These are phyloP conservation scores for Quercus cerris DNA, from an alignment of 306 rosid genomes.

Conservation along the genomic window DNA sequence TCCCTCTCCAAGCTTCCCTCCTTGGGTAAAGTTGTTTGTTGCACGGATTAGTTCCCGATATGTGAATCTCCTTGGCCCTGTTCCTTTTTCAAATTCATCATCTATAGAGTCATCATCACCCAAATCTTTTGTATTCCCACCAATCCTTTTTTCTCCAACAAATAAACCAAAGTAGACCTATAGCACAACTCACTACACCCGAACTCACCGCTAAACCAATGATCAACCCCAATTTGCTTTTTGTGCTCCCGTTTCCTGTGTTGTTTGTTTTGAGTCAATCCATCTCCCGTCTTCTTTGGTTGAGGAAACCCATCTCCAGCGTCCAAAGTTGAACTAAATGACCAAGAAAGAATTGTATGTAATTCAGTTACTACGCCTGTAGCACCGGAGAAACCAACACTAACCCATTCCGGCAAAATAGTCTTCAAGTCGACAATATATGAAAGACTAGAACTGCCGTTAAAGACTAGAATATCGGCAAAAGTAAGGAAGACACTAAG, in stretches of 20 bases:
- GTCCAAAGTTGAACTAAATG: conserved; percentile 63
- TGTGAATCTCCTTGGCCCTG: no score
- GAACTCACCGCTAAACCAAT: background rate
- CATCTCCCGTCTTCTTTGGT: no score
- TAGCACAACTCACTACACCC: no score
- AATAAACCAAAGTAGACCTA: conserved; percentile 19
- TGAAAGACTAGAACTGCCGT: conserved; percentile 36
- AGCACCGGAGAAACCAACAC: conserved; percentile 75
- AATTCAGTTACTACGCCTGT: conserved; percentile 52
- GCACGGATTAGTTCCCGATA: conserved; percentile 40
- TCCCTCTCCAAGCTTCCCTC: no score
- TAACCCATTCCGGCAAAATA: conserved; percentile 53
- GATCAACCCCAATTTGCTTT: conserved; percentile 10
- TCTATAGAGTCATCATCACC: conserved; percentile 26
- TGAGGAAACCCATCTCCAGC: background rate
- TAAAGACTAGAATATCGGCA: conserved; percentile 28
- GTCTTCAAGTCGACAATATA: conserved; percentile 53
- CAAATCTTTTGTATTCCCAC: background rate
- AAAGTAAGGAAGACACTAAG: conserved; percentile 61
- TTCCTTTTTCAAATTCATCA: no score
- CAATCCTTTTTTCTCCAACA: conserved; percentile 36
- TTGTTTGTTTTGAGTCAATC: no score
- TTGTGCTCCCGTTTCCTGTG: background rate
- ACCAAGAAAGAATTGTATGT: conserved; percentile 63
- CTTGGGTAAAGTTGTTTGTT: conserved; percentile 33